These are phyloP conservation scores for Lentinus brumalis DNA, from an alignment of 768 basidiomycete genomes.

Conservation along the genomic window DNA sequence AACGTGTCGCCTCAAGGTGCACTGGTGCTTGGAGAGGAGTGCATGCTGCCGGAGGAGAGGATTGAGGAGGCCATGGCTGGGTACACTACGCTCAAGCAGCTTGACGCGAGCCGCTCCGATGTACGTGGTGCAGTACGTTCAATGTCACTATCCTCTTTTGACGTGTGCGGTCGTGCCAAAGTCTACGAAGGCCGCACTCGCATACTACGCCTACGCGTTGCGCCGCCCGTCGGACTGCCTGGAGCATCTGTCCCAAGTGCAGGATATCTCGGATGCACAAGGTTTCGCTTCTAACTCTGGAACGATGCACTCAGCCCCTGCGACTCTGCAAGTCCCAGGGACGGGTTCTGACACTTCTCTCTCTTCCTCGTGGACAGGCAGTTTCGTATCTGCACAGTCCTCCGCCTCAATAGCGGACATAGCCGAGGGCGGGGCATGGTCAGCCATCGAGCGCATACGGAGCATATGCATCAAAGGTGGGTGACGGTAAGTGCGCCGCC, in stretches of 20 bases:
- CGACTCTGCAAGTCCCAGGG: constrained; percentile 39
- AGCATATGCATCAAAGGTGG: constrained; percentile 79
- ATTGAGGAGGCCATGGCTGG: constrained; percentile 57
- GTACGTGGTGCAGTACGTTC: constrained; percentile 43
- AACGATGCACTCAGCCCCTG: constrained; percentile 41
- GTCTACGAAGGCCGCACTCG: constrained; percentile 69
- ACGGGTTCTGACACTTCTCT: constrained; percentile 39
- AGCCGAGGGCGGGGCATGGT: constrained; percentile 72
- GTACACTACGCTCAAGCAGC: constrained; percentile 54
- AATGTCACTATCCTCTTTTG: constrained; percentile 3
- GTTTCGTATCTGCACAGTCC: constrained; percentile 45
- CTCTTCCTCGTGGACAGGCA: constrained; percentile 52
- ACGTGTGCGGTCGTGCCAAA: constrained; percentile 31
- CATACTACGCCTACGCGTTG: constrained; percentile 81
- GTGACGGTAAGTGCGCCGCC: constrained; percentile 18
- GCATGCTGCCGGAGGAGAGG: constrained; percentile 54
- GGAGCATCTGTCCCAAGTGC: constrained; percentile 54
- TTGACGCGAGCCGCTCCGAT: constrained; percentile 55
- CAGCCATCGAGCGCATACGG: constrained; percentile 70
- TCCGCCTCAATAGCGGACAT: constrained; percentile 53
- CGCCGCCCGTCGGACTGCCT: constrained; percentile 68
- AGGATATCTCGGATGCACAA: constrained; percentile 55
- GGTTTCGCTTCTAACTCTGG: constrained; percentile 50
- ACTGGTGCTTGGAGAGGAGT: constrained; percentile 58
- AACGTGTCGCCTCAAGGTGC: constrained; percentile 36